These are phyloP conservation scores for Remersonia thermophila DNA, from an alignment of 2,329 filamentous ascomycete species.

Conservation along the genomic window DNA sequence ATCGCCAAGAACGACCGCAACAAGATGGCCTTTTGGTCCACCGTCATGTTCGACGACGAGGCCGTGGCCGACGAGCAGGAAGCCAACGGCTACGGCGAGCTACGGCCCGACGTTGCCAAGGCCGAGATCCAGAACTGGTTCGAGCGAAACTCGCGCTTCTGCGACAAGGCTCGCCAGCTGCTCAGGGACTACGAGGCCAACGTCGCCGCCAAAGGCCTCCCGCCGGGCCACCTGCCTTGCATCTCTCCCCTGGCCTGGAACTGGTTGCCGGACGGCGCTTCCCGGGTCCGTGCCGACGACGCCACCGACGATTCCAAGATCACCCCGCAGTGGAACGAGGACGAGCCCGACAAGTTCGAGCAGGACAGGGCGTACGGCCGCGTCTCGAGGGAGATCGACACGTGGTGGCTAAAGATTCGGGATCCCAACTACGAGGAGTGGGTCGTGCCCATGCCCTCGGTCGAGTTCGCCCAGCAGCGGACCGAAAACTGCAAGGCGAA, in stretches of 20 bases:
- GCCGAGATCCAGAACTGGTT: conserved; percentile 51
- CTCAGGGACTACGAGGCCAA: conserved; percentile 43
- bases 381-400: conserved; percentile 52
- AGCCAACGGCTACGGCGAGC: conserved; percentile 37
- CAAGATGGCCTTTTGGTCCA: conserved; percentile 59
- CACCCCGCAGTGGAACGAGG: conserved; percentile 37
- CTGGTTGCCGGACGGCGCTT: conserved; percentile 34
- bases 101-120: conserved; percentile 45
- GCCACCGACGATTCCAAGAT: conserved; percentile 27
- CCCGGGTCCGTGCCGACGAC: conserved; percentile 26
- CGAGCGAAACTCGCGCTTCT: conserved; percentile 47
- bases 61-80: conserved; percentile 38
- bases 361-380: conserved; percentile 47
- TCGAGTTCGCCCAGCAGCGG: conserved; percentile 45
- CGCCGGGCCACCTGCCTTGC: conserved; percentile 37
- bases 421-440: conserved; percentile 49
- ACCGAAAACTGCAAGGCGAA: conserved; percentile 48
- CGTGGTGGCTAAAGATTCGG: conserved; percentile 50
- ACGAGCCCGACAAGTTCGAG: conserved; percentile 44
- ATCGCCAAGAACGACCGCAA: conserved; percentile 56
- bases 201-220: conserved; percentile 29
- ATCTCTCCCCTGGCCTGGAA: conserved; percentile 43
- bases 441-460: conserved; percentile 46
- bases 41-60: conserved; percentile 50
- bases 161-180: conserved; percentile 40